Evolutionary conservation across 768 basidiomycete species (phyloP).

Genomic region (Sporobolomyces pararoseus): DNA sequence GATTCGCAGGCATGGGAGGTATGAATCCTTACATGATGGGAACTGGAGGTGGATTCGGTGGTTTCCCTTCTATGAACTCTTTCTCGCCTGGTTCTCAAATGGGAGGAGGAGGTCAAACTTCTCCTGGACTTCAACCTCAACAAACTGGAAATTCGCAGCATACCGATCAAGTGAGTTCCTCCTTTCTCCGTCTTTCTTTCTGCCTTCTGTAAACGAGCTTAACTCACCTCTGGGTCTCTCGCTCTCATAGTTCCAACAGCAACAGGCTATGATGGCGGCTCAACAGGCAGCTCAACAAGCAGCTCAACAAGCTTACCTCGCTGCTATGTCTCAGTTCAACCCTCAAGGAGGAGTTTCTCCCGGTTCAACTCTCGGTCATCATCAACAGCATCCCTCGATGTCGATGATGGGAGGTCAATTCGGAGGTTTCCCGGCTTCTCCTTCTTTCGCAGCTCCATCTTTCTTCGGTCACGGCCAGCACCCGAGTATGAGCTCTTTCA

Average conservation of each 20-base stretch:
- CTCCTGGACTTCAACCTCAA: conserved; percentile 55
- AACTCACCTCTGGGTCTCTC: conserved; percentile 16
- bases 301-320: conserved; percentile 53
- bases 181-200: too few relatives aligned
- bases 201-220: conserved; percentile 50
- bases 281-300: conserved; percentile 55
- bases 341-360: not conserved
- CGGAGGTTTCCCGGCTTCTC: conserved; percentile 15
- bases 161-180: conserved; percentile 55
- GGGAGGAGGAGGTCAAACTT: conserved; percentile 53
- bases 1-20: conserved; percentile 43
- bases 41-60: conserved; percentile 52
- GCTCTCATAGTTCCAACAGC: conserved; percentile 51
- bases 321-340: conserved; percentile 36
- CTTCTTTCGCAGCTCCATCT: conserved; percentile 6
- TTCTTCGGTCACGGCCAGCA: conserved; percentile 30
- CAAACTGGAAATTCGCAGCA: conserved; percentile 16
- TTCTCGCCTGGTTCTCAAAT: conserved; percentile 48
- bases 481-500: conserved; percentile 24
- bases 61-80: conserved; percentile 49
- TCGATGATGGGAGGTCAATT: conserved; percentile 15
- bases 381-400: conserved; percentile 20
- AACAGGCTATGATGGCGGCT: conserved; percentile 73
- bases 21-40: conserved; percentile 19
- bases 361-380: conserved; percentile 23